phyloP scores from a whole-genome alignment of 441 rosid genomes.

The Populus hybrid region DNA sequence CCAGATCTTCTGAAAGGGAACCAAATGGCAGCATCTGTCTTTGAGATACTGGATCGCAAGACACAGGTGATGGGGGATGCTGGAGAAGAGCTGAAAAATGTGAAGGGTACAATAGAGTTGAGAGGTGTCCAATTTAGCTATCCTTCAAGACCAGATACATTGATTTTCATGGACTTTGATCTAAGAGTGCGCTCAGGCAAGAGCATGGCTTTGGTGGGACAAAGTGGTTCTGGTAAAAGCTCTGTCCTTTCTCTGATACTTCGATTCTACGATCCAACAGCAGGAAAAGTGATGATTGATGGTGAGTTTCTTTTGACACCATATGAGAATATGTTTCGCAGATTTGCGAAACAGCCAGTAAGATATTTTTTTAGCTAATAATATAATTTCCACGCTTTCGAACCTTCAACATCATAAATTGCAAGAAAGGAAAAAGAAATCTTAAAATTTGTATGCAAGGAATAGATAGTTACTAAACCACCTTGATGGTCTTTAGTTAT shows the following conservation, averaged over 20 bases:
- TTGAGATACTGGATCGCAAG: slow-evolving; percentile 72
- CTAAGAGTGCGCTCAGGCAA: slow-evolving; percentile 60
- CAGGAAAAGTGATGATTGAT: slow-evolving; percentile 77
- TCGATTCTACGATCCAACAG: slow-evolving; percentile 78
- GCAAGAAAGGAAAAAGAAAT: no score
- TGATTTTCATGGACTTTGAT: slow-evolving; percentile 67
- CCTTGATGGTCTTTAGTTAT: no score
- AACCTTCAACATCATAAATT: no score
- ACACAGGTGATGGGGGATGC: slow-evolving; percentile 57
- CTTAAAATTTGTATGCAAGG: no score
- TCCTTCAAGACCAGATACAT: slow-evolving; percentile 81
- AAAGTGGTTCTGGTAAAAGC: slow-evolving; percentile 95
- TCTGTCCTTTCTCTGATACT: slow-evolving; percentile 77
- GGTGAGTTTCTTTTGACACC: slow-evolving; percentile 39
- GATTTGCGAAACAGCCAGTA: no score
- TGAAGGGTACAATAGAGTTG: slow-evolving; percentile 71
- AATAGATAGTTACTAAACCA: no score
- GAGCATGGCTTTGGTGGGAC: slow-evolving; percentile 89
- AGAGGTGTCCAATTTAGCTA: slow-evolving; percentile 67
- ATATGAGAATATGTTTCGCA: background rate
- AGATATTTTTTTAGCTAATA: no score
- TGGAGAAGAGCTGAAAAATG: slow-evolving; percentile 54
- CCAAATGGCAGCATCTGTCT: slow-evolving; percentile 86
- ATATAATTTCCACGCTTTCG: no score
- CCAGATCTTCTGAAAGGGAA: slow-evolving; percentile 91